Base-by-base conservation (phyloP, 2,329 filamentous ascomycete species). In the Diaporthe citriasiana region DNA sequence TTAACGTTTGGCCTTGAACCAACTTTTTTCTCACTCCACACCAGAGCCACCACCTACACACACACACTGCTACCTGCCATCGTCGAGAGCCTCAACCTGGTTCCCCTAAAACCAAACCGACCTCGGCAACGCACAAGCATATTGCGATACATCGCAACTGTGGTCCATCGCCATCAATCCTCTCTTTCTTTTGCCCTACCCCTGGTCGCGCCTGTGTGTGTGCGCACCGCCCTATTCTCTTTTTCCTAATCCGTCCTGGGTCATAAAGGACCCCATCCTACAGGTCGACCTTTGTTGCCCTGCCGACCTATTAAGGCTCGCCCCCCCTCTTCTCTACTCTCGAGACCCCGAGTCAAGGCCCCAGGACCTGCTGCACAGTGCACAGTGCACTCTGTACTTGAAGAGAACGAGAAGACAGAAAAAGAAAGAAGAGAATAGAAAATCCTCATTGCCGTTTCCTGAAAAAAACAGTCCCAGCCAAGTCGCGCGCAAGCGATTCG, bases 1-100 rank as follows among this genome's bases (percentile, higher is more conserved):
- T 69, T 55, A 82, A 81, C 85, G 84, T 87, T 83, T 80, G 86
- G 85, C 83, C 84, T 82, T 65, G 63, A 72, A 60, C 73, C 78
- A 73, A 79, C 81, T 81, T 80, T 80, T 79, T 82, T 80, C 79
- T 79, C 80, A 80, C 80, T 79, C 79, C 79, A 78, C 80, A 78
- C 78, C 77, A 77, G 76, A 77, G 76, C 80, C 78, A 78, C 78
- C 78, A 76, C 74, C 74, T 70, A 77, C 76, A 63, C 72, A 77
- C 76, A 63, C 72, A 56, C 78, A 77, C 76, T 77, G 74, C 76
- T 77, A 78, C 78, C 76, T 60, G 77, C 70, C 72, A 59, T 73
- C 63, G 51, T 60, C 57, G 42, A 63, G 47, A 68, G 47, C 63
- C 63, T 66, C 63, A 66, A 66, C 30, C 22, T 63, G 65, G 35